Conservation (phyloP, 495 filamentous ascomycete species). For the Evernia prunastri region DNA sequence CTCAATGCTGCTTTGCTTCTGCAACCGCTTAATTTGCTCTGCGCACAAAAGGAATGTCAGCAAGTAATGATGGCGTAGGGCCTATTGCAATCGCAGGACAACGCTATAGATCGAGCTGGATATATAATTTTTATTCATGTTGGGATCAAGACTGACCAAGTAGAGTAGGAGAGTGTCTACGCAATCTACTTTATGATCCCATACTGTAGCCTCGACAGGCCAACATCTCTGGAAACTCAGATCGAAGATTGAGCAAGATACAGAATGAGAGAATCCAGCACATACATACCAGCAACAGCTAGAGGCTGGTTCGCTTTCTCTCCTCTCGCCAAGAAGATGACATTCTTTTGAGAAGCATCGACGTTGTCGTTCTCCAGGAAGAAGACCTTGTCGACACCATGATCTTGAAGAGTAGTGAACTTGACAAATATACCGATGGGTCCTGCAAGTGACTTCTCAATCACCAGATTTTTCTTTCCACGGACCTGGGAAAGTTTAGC, state of each 20-base stretch:
- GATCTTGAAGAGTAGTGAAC: constrained; percentile 82
- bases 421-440: constrained; percentile 88
- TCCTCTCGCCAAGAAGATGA: constrained; percentile 84
- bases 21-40: constrained; percentile 90
- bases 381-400: constrained; percentile 95
- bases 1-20: constrained; percentile 72
- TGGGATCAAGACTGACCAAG: constrained; percentile 60
- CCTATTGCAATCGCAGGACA: constrained; percentile 33
- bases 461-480: constrained; percentile 96
- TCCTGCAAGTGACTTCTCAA: constrained; percentile 84
- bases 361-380: constrained; percentile 90
- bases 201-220: constrained; percentile 2
- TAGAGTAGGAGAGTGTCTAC: constrained; percentile 52
- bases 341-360: constrained; percentile 88
- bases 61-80: constrained; percentile 50
- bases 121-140: constrained; percentile 41
- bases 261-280: constrained; percentile 10
- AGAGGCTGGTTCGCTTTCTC: constrained; percentile 78
- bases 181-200: constrained; percentile 53
- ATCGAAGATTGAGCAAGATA: constrained; percentile 9
- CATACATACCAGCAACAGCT: constrained; percentile 77
- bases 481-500: constrained; percentile 57
- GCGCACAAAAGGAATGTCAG: constrained; percentile 40
- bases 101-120: constrained; percentile 36
- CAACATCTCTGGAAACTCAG: neutral